These are phyloP conservation scores for Cryphonectria japonica DNA, from an alignment of 2,329 filamentous ascomycete species.

Conservation along the genomic window DNA sequence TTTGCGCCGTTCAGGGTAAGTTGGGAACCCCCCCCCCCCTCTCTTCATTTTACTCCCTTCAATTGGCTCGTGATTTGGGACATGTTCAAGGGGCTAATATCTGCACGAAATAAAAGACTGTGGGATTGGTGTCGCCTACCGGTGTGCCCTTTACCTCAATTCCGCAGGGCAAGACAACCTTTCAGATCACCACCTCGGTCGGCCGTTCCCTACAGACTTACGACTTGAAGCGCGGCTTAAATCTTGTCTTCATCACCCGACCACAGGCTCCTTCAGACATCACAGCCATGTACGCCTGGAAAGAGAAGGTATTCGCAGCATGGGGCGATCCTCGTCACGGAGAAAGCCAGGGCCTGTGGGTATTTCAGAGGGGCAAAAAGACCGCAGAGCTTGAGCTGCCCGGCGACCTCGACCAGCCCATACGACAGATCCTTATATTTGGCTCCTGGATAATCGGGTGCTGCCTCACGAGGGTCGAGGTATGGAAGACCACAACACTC, in stretches of 20 bases:
- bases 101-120: slow-evolving; percentile 81
- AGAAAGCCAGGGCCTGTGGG: slow-evolving; percentile 74
- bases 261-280: slow-evolving; percentile 87
- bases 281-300: slow-evolving; percentile 86
- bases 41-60: not conserved
- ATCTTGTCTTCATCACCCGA: slow-evolving; percentile 89
- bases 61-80: slow-evolving; percentile 2
- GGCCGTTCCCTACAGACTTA: slow-evolving; percentile 93
- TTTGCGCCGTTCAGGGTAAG: slow-evolving; percentile 92
- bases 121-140: slow-evolving; percentile 92
- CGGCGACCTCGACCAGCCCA: slow-evolving; percentile 66
- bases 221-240: slow-evolving; percentile 86
- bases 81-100: slow-evolving; percentile 10
- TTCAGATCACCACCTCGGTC: slow-evolving; percentile 95
- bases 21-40: not conserved
- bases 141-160: slow-evolving; percentile 86
- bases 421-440: slow-evolving; percentile 79
- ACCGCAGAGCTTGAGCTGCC: slow-evolving; percentile 75
- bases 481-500: slow-evolving; percentile 83
- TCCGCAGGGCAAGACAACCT: slow-evolving; percentile 89
- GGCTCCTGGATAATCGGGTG: slow-evolving; percentile 90
- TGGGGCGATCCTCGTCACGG: slow-evolving; percentile 69
- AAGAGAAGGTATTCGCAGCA: slow-evolving; percentile 83
- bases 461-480: slow-evolving; percentile 74
- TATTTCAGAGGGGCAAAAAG: slow-evolving; percentile 90